These are phyloP conservation scores for Pseudopyricularia javanii DNA, from an alignment of 2,329 filamentous ascomycete species.

Conservation along the genomic window DNA sequence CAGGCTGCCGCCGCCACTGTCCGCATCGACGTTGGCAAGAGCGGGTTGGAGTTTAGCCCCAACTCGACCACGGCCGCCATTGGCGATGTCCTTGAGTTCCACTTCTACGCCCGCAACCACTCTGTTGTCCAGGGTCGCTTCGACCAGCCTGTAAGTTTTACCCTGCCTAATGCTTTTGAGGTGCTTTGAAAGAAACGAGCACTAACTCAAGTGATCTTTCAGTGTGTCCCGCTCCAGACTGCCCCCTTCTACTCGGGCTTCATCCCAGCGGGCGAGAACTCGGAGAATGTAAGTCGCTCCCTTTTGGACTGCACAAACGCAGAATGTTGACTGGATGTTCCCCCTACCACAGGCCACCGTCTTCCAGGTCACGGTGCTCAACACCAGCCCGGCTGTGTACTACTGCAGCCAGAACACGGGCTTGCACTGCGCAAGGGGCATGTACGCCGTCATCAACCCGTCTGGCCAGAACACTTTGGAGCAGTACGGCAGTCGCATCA, in stretches of 20 bases:
- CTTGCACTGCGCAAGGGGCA: slow-evolving; percentile 27
- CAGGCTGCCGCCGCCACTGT: slow-evolving; percentile 11
- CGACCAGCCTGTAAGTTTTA: slow-evolving; percentile 18
- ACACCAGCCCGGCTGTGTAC: slow-evolving; percentile 28
- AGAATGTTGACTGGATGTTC: neutral
- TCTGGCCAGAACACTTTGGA: slow-evolving; percentile 6
- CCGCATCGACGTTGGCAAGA: slow-evolving; percentile 27
- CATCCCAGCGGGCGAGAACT: slow-evolving; percentile 20
- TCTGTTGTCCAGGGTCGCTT: slow-evolving; percentile 35
- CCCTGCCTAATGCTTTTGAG: neutral
- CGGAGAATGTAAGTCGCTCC: slow-evolving; percentile 8
- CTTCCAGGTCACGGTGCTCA: slow-evolving; percentile 28
- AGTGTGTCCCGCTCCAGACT: slow-evolving; percentile 26
- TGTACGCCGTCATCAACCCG: slow-evolving; percentile 32
- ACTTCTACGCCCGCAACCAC: slow-evolving; percentile 37
- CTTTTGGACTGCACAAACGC: neutral
- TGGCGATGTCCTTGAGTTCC: slow-evolving; percentile 38
- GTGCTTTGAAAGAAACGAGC: neutral
- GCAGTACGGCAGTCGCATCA: slow-evolving; percentile 5
- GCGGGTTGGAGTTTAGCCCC: slow-evolving; percentile 28
- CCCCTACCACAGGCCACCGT: slow-evolving; percentile 14
- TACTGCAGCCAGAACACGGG: slow-evolving; percentile 28
- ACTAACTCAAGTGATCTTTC: neutral
- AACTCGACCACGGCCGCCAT: slow-evolving; percentile 26
- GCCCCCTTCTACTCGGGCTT: slow-evolving; percentile 34